Evolutionary conservation across 140 eudicot species (phyloP).

Genomic region (Oenanthe javanica): DNA sequence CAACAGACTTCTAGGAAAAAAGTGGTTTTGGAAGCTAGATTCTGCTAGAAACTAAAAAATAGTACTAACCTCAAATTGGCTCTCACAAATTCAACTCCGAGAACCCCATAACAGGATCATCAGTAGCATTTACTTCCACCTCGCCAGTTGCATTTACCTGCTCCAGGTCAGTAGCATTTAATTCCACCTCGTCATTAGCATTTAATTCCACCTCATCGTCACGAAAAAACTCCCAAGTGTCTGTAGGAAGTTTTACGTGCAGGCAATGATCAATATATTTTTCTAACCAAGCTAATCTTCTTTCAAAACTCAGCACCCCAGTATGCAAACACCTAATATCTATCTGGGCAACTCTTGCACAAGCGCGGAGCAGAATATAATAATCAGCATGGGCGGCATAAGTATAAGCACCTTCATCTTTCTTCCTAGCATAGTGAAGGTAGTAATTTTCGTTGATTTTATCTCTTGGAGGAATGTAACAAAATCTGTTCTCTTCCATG

Average conservation of each 20-base stretch:
- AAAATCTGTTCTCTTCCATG: conserved; percentile 76
- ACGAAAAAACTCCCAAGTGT: conserved; percentile 30
- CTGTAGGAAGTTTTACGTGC: conserved; percentile 19
- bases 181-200: conserved; percentile 7
- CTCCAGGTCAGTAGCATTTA: conserved; percentile 1
- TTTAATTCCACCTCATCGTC: conserved; percentile 19
- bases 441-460: conserved; percentile 37
- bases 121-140: neutral
- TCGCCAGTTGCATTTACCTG: conserved; percentile 16
- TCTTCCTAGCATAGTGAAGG: conserved; percentile 50
- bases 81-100: conserved; percentile 7
- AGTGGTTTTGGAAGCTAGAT: neutral
- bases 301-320: conserved; percentile 61
- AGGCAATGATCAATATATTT: conserved; percentile 41
- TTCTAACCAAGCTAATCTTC: conserved; percentile 65
- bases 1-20: neutral
- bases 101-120: conserved; percentile 22
- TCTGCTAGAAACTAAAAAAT: neutral
- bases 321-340: conserved; percentile 60
- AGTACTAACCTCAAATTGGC: neutral
- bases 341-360: conserved; percentile 70
- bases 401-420: conserved; percentile 37
- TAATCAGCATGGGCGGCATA: conserved; percentile 85
- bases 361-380: conserved; percentile 65
- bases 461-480: conserved; percentile 62